phyloP scores from a whole-genome alignment of 2,329 filamentous ascomycete genomes.

The Blastomyces emzantsi region DNA sequence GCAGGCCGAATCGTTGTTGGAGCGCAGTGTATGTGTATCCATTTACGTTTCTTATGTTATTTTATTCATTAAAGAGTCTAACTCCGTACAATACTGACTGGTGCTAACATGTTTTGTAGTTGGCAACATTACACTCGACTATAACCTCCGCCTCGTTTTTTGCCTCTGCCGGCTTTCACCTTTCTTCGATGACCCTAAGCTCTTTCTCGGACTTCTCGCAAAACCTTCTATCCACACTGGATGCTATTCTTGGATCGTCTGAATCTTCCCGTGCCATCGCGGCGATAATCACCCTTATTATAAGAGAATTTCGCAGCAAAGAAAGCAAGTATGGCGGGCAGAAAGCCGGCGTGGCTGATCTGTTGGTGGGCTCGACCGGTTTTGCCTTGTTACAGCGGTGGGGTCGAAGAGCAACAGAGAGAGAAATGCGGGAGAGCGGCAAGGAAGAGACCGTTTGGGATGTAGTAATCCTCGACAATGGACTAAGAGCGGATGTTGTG shows the following conservation, averaged over 20 bases:
- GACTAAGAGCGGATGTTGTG: conserved; percentile 39
- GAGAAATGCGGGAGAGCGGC: conserved; percentile 32
- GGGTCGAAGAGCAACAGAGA: conserved; percentile 38
- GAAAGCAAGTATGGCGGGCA: conserved; percentile 24
- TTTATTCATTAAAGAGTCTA: not conserved
- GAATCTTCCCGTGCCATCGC: conserved; percentile 42
- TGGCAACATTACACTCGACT: conserved; percentile 36
- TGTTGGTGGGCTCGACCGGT: conserved; percentile 37
- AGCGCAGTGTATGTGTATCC: conserved; percentile 34
- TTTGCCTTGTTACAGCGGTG: conserved; percentile 41
- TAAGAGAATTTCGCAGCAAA: conserved; percentile 36
- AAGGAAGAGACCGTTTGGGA: conserved; percentile 41
- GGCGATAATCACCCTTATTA: conserved; percentile 40
- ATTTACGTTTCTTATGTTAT: not conserved
- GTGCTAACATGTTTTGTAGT: conserved; percentile 22
- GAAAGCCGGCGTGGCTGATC: conserved; percentile 35
- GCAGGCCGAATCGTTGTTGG: conserved; percentile 38
- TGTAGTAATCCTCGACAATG: conserved; percentile 41
- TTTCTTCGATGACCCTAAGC: conserved; percentile 37
- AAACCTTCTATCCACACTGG: conserved; percentile 37
- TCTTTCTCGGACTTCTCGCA: conserved; percentile 38
- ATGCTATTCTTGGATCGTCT: conserved; percentile 41
- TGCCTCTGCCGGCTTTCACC: conserved; percentile 38
- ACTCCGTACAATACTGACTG: conserved; percentile 12
- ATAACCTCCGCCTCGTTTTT: conserved; percentile 41